Evolutionary conservation across 441 rosid genomes (phyloP), one percentile per base, ranked within the genome.

Genomic region (Populus hybrid): DNA sequence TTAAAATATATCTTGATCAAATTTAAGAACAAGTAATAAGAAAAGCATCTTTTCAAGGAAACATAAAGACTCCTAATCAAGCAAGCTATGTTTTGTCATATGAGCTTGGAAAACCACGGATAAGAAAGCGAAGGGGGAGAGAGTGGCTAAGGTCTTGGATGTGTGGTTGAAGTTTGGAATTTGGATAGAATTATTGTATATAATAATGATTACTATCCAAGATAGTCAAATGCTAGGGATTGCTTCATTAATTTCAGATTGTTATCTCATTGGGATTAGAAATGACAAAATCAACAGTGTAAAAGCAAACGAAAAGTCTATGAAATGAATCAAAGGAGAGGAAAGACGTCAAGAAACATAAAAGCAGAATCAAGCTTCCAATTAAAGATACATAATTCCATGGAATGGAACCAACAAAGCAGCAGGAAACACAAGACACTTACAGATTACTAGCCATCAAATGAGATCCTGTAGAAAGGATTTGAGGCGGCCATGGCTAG

Each of bases 401-500:
- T 61, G 65, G 38, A 3, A 63, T 18, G 40, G 38, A 3, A 36
- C 59, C 38, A 74, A 30, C 70, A 67, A 46, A 64, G 79, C 81
- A 78, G 66, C 24, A 38, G 10, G 21, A 61, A 21, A 67, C 14
- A 61, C 32, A 67, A 30, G 6, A 38, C 38, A 24, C 10, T 26
- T 71, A 1, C 16, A 10, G 42, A 69, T 3, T 2, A 57, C 14
- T 10, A 71, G 75, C 72, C 65, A 76, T 21, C 38, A 18, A 28
- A 50, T 10, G 6, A 34, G 53, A 74, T 28, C 81, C 70, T 9
- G 72, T 20, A 34, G 6, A 4, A 24, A 68, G 77, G 80, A 76
- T 38, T 80, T 71, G n/a, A 50, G 8, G 21, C 21, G n/a, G 8
- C 30, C 40, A 40, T 79, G 78, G 68, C 67, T 34, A 61, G 66